Conservation (phyloP, 805 yeast genomes). For the Kodamaea hsintzibuensis region DNA sequence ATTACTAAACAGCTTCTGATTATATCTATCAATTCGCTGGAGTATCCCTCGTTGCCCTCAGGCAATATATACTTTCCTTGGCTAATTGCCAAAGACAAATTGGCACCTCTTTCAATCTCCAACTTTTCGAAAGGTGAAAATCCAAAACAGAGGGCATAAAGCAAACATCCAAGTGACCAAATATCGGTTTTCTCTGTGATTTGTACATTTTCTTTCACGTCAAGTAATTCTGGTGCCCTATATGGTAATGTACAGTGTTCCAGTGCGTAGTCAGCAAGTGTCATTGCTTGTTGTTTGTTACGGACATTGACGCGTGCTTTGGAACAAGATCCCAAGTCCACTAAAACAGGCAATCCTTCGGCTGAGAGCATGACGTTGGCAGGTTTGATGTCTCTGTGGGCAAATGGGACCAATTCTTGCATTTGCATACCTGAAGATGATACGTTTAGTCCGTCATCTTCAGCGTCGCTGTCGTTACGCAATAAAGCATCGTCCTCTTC, state of each 20-base stretch:
- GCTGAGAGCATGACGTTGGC: constrained; percentile 81
- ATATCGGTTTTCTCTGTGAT: constrained; percentile 79
- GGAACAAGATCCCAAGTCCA: constrained; percentile 81
- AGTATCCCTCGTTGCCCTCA: constrained; percentile 43
- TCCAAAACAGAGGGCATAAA: constrained; percentile 76
- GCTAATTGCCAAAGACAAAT: constrained; percentile 70
- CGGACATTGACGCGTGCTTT: constrained; percentile 56
- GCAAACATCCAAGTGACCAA: constrained; percentile 88
- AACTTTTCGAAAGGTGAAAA: constrained; percentile 86
- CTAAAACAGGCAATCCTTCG: constrained; percentile 74
- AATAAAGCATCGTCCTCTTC: constrained; percentile 12
- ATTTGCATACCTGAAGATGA: constrained; percentile 39
- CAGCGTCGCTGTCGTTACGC: constrained; percentile 26
- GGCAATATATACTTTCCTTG: constrained; percentile 68
- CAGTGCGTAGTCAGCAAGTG: constrained; percentile 76
- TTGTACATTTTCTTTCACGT: constrained; percentile 63
- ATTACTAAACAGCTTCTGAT: constrained; percentile 62
- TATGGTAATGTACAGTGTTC: constrained; percentile 86
- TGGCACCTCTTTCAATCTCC: constrained; percentile 80
- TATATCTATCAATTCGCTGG: constrained; percentile 54
- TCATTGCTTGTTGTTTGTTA: constrained; percentile 68
- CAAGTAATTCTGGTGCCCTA: constrained; percentile 87
- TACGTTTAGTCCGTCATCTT: constrained; percentile 28
- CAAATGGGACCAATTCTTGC: constrained; percentile 63
- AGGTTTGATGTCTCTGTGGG: constrained; percentile 88